Evolutionary conservation across 495 filamentous ascomycete genomes (phyloP).

Genomic region (Glonium stellatum): DNA sequence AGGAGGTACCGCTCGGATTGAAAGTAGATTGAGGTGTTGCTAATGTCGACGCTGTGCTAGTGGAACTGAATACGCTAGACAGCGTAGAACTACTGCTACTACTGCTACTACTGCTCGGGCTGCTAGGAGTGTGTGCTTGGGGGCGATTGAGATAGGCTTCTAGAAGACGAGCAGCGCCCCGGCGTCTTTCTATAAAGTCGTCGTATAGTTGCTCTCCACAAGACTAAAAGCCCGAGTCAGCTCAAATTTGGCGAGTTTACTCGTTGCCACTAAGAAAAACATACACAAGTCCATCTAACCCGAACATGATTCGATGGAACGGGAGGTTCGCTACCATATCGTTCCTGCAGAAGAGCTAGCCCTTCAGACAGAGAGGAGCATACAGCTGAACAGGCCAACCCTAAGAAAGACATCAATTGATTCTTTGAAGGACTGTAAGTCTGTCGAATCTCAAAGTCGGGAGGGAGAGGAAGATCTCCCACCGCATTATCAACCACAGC

Average conservation of each 20-base stretch:
- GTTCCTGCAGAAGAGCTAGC: slow-evolving; percentile 5
- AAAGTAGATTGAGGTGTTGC: slow-evolving; percentile 23
- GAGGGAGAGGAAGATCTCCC: slow-evolving; percentile 13
- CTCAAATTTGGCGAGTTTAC: background rate
- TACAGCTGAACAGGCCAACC: slow-evolving; percentile 15
- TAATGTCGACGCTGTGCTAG: slow-evolving; percentile 19
- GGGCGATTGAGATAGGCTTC: slow-evolving; percentile 33
- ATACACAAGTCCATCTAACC: slow-evolving; percentile 36
- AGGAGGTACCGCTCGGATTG: slow-evolving; percentile 4
- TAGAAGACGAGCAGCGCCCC: slow-evolving; percentile 34
- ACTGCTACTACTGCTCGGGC: slow-evolving; percentile 17
- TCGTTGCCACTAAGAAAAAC: background rate
- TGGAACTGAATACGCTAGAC: slow-evolving; percentile 21
- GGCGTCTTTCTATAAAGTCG: slow-evolving; percentile 35
- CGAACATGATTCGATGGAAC: slow-evolving; percentile 26
- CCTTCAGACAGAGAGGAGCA: slow-evolving; percentile 11
- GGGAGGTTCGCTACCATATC: slow-evolving; percentile 20
- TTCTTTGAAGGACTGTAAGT: background rate
- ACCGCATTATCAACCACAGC: background rate
- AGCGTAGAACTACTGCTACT: slow-evolving; percentile 27
- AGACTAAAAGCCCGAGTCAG: slow-evolving; percentile 14
- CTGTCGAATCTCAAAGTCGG: slow-evolving; percentile 14
- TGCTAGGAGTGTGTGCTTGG: slow-evolving; percentile 20
- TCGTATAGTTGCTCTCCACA: slow-evolving; percentile 37
- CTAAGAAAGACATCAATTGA: slow-evolving; percentile 16